phyloP scores from a whole-genome alignment of 2,329 filamentous ascomycete genomes.

The Tolypocladium nubicola region DNA sequence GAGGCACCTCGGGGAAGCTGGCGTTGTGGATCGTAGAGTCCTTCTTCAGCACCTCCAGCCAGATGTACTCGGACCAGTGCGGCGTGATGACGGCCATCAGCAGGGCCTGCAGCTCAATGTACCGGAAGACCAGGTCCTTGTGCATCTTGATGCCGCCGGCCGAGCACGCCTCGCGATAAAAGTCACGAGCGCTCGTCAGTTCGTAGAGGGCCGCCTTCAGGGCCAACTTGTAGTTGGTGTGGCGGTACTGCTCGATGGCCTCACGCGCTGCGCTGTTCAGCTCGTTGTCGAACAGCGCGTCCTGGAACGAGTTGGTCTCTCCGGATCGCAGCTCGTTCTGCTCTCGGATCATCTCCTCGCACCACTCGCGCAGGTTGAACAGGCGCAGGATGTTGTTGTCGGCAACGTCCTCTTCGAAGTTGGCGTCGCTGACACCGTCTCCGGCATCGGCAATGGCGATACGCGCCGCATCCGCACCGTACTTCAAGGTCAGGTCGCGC shows the following conservation, averaged over 20 bases:
- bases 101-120: conserved; percentile 77
- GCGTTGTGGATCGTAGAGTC: conserved; percentile 68
- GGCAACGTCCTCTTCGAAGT: conserved; percentile 92
- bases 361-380: conserved; percentile 78
- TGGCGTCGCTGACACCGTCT: conserved; percentile 89
- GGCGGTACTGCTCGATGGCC: conserved; percentile 66
- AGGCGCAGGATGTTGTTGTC: conserved; percentile 85
- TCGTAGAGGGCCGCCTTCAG: conserved; percentile 83
- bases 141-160: conserved; percentile 80
- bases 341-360: conserved; percentile 71
- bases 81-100: conserved; percentile 77
- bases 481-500: conserved; percentile 77
- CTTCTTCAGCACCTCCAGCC: conserved; percentile 81
- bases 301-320: conserved; percentile 66
- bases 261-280: conserved; percentile 76
- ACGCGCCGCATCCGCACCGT: conserved; percentile 84
- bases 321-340: conserved; percentile 62
- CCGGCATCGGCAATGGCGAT: conserved; percentile 91
- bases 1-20: conserved; percentile 43
- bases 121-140: conserved; percentile 64
- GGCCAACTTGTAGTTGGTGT: conserved; percentile 69
- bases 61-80: conserved; percentile 92
- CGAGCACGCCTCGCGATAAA: conserved; percentile 75
- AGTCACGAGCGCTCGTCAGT: conserved; percentile 77
- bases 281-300: conserved; percentile 87